Percentiles rank a stretch among this genome's conserved stretches.
Evolutionary conservation across 768 basidiomycete genomes (phyloP).

Genomic region (Lactarius tabidus): DNA sequence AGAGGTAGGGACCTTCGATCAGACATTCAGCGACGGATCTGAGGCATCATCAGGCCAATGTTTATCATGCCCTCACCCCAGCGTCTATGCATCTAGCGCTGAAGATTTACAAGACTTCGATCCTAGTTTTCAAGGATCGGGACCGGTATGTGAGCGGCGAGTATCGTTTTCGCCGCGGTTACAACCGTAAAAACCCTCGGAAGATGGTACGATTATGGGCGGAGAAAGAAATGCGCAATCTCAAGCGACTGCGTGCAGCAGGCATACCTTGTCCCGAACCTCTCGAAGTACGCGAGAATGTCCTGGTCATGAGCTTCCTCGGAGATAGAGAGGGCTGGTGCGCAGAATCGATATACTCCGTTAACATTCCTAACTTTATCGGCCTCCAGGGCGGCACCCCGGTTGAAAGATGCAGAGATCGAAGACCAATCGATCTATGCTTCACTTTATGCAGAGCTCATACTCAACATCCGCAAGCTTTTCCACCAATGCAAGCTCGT

Average conservation of each 20-base stretch:
- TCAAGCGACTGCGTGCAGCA: slow-evolving; percentile 77
- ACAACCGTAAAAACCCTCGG: slow-evolving; percentile 82
- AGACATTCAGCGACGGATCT: neutral
- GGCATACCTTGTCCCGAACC: slow-evolving; percentile 87
- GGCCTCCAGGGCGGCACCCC: slow-evolving; percentile 74
- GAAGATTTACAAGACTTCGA: slow-evolving; percentile 98
- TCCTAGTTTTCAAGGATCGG: slow-evolving; percentile 96
- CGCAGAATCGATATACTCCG: slow-evolving; percentile 30
- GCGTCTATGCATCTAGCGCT: slow-evolving; percentile 68
- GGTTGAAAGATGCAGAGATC: slow-evolving; percentile 83
- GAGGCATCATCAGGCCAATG: slow-evolving; percentile 68
- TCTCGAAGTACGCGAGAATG: slow-evolving; percentile 91
- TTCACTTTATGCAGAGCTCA: slow-evolving; percentile 69
- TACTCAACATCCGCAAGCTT: slow-evolving; percentile 77
- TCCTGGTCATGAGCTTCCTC: slow-evolving; percentile 92
- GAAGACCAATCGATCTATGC: slow-evolving; percentile 44
- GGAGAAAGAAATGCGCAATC: slow-evolving; percentile 97
- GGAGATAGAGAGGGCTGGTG: slow-evolving; percentile 81
- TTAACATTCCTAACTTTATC: slow-evolving; percentile 10
- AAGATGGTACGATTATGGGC: slow-evolving; percentile 99
- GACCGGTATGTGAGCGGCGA: slow-evolving; percentile 96
- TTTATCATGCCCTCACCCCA: slow-evolving; percentile 81
- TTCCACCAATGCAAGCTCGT: slow-evolving; percentile 91
- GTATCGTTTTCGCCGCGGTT: slow-evolving; percentile 89
- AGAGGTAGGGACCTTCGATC: slow-evolving; percentile 54